A percentile compares a stretch with the other conserved stretches of the same genome.
Evolutionary conservation across 2,329 filamentous ascomycete genomes (phyloP).

Genomic region (Fusarium fujikuroi): DNA sequence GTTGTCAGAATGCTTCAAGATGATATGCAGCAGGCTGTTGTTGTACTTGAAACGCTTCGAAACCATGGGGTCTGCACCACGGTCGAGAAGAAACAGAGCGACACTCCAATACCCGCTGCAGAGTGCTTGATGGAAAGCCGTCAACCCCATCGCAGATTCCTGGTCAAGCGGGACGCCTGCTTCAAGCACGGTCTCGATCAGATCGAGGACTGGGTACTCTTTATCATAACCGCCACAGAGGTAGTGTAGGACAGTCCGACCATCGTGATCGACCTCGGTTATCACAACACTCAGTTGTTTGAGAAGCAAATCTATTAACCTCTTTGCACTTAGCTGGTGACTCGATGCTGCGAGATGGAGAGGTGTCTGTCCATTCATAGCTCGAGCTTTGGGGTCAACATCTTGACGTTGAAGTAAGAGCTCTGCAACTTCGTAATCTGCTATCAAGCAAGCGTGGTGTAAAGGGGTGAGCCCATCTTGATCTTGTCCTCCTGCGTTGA

Average conservation of each 20-base stretch:
- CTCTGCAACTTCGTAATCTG: background rate
- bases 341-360: slow-evolving; percentile 7
- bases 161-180: slow-evolving; percentile 2
- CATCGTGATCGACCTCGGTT: background rate
- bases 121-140: background rate
- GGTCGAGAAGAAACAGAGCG: background rate
- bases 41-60: slow-evolving; percentile 3
- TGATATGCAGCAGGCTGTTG: slow-evolving; percentile 12
- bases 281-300: background rate
- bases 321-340: background rate
- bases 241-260: slow-evolving; percentile 6
- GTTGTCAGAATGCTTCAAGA: background rate
- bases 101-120: background rate
- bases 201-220: background rate
- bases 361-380: background rate
- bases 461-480: background rate
- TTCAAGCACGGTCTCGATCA: background rate
- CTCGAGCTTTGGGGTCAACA: background rate
- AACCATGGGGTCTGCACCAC: slow-evolving; percentile 15
- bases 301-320: slow-evolving; percentile 4
- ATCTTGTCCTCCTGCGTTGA: background rate
- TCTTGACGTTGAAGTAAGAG: slow-evolving; percentile 7
- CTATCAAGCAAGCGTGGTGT: slow-evolving; percentile 1
- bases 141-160: background rate
- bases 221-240: background rate